Evolutionary conservation across 768 basidiomycete species (phyloP).

Genomic region (Cyclocybe cylindracea): DNA sequence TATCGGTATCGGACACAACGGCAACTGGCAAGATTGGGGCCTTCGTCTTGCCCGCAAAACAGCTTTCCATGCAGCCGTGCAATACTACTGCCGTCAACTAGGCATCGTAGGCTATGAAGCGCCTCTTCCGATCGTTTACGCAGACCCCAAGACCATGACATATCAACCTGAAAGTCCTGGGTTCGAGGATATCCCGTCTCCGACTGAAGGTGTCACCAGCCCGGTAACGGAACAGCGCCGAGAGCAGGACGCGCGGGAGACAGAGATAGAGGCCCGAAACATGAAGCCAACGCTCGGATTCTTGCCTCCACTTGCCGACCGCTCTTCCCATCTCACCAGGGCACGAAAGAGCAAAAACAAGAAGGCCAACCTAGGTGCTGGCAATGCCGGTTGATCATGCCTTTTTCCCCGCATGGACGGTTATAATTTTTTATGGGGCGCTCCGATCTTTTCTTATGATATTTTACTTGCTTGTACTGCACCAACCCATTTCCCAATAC

Average conservation of each 20-base stretch:
- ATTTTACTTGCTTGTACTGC: too few species aligned
- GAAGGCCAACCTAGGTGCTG: slow-evolving; percentile 39
- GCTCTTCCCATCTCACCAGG: slow-evolving; percentile 31
- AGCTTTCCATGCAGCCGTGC: slow-evolving; percentile 78
- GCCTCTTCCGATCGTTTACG: slow-evolving; percentile 59
- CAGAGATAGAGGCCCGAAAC: slow-evolving; percentile 25
- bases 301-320: slow-evolving; percentile 40
- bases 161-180: slow-evolving; percentile 16
- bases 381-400: slow-evolving; percentile 22
- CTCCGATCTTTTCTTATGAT: background rate
- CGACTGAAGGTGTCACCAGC: background rate
- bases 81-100: slow-evolving; percentile 70
- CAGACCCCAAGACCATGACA: slow-evolving; percentile 29
- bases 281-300: slow-evolving; percentile 47
- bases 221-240: slow-evolving; percentile 7
- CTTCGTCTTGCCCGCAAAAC: slow-evolving; percentile 62
- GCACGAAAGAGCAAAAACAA: slow-evolving; percentile 44
- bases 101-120: slow-evolving; percentile 64
- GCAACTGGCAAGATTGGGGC: slow-evolving; percentile 56
- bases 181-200: slow-evolving; percentile 11
- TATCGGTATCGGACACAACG: slow-evolving; percentile 61
- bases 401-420: background rate
- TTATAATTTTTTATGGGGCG: background rate
- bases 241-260: slow-evolving; percentile 22
- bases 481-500: too few species aligned